A percentile compares a stretch with the other conserved stretches of the same genome.
These are phyloP conservation scores for Xerocomus spinulosus DNA, from an alignment of 768 basidiomycete genomes.

Conservation along the genomic window DNA sequence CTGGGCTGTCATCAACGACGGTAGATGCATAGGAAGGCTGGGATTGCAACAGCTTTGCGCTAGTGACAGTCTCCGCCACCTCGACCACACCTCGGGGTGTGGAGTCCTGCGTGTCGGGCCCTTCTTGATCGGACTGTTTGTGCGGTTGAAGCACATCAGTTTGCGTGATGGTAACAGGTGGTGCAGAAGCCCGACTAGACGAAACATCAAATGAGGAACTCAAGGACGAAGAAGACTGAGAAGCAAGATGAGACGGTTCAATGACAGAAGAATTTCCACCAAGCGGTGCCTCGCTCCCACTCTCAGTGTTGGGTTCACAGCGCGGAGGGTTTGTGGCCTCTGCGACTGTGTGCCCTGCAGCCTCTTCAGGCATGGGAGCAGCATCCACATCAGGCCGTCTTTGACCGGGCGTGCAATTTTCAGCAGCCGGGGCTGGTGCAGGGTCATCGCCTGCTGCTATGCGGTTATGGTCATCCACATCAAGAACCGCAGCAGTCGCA, in stretches of 20 bases:
- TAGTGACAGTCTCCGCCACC: conserved; percentile 5
- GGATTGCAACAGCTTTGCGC: conserved; percentile 37
- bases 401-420: conserved; percentile 12
- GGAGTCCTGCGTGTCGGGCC: conserved; percentile 42
- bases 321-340: conserved; percentile 20
- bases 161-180: conserved; percentile 27
- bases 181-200: conserved; percentile 39
- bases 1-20: conserved; percentile 43
- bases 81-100: conserved; percentile 1
- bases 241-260: conserved; percentile 30
- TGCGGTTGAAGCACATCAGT: conserved; percentile 36
- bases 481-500: conserved; percentile 13
- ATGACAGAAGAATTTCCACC: conserved; percentile 21
- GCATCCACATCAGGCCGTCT: conserved; percentile 20
- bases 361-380: conserved; percentile 19
- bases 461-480: conserved; percentile 13
- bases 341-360: conserved; percentile 13
- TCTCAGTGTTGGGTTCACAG: conserved; percentile 15
- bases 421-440: conserved; percentile 18
- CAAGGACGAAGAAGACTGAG: conserved; percentile 30
- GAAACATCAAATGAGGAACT: conserved; percentile 42
- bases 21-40: conserved; percentile 49
- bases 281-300: conserved; percentile 13
- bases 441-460: conserved; percentile 22
- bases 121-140: conserved; percentile 44